Conservation (phyloP, 2,329 filamentous ascomycete genomes). For the Blastomyces parvus region DNA sequence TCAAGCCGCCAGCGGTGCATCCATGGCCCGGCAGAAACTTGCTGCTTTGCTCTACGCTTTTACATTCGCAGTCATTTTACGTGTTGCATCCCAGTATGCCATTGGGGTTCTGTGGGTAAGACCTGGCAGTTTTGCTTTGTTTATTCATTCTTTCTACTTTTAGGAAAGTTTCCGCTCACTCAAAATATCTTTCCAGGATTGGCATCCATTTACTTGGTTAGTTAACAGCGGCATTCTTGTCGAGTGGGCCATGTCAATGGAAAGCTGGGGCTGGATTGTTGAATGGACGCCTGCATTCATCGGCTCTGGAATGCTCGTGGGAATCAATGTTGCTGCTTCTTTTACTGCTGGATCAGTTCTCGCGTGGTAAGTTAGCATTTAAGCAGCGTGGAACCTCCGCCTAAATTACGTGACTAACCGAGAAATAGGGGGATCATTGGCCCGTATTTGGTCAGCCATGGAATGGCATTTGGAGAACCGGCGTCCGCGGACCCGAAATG, state of each 20-base stretch:
- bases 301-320: slow-evolving; percentile 50
- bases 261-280: slow-evolving; percentile 55
- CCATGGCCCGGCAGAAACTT: slow-evolving; percentile 48
- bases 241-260: slow-evolving; percentile 19
- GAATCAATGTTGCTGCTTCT: slow-evolving; percentile 49
- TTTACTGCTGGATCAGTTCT: slow-evolving; percentile 49
- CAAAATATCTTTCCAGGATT: slow-evolving; percentile 25
- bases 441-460: slow-evolving; percentile 46
- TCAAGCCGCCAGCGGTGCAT: slow-evolving; percentile 43
- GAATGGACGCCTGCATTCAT: slow-evolving; percentile 54
- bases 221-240: slow-evolving; percentile 17
- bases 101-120: slow-evolving; percentile 48
- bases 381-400: slow-evolving; percentile 17
- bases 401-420: slow-evolving; percentile 3
- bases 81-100: slow-evolving; percentile 51
- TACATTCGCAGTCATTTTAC: slow-evolving; percentile 41
- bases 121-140: not conserved
- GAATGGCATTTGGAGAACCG: slow-evolving; percentile 37
- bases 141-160: not conserved
- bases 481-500: slow-evolving; percentile 10
- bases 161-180: not conserved
- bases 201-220: slow-evolving; percentile 44
- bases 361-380: slow-evolving; percentile 35
- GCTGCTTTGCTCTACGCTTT: slow-evolving; percentile 47
- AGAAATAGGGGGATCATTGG: slow-evolving; percentile 42